Base-by-base conservation (phyloP, 2,329 filamentous ascomycete genomes). In the Elsinoe arachidis region DNA sequence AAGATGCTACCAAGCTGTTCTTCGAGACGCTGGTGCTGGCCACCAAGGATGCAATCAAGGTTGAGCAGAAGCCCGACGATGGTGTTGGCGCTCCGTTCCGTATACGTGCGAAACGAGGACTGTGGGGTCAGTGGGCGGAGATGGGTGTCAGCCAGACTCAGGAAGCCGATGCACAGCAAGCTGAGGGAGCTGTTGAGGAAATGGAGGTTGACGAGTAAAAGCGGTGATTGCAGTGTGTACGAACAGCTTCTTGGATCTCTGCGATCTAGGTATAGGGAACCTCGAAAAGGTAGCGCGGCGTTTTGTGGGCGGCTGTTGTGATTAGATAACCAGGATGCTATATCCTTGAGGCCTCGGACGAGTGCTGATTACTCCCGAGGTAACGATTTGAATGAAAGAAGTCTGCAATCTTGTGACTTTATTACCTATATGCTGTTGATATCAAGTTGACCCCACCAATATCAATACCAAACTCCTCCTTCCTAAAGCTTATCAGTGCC, bases 1-100 rank as follows among this genome's bases (percentile, higher is more conserved):
- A 87, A 7, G 93, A 97, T 66, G 93, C 93, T 0, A 99, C 93
- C 43, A 96, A 96, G 79, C 96, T 99, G 90, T 99, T 99, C 76
- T 99, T 99, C 66, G 93, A 99, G 74, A 86, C 93, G 56, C 79
- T 99, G 21, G 93, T 99, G 2, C 80, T 99, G 47, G 93, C 92
- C 4, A 99, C 93, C 41, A 99, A 99, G 75, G 93, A 99, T 69
- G 93, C 93, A 26, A 88, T 99, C 74, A 96, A 96, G 74, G 90
- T 97, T 23, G 92, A 97, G 69, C 93, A 99, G 73, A 81, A 81
- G 51, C 64, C 60, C 17, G 58, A 61, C 10, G 77, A 85, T 61
- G 81, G 80, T 12, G 80, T 97, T 23, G 91, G 91, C 52, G 87
- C 85, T 2, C 81, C 86, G 12, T 89, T 99, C 67, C 80, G 86